phyloP scores from a whole-genome alignment of 495 filamentous ascomycete genomes.

The Poronia punctata region DNA sequence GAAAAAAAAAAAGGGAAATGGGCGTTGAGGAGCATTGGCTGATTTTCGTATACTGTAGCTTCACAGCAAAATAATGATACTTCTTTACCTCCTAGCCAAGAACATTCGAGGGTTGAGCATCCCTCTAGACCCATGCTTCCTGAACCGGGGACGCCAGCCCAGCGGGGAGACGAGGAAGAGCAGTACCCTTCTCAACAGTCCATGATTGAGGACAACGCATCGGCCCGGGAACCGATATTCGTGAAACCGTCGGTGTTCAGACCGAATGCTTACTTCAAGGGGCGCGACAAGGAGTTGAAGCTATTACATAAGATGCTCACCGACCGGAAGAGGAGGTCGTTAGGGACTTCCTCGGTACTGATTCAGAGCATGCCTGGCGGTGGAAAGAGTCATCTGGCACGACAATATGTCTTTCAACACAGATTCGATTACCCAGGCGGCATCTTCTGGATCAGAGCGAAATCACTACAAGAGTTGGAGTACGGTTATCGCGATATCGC shows the following conservation, averaged over 20 bases:
- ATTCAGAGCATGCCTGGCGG: constrained; percentile 69
- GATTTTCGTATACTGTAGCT: constrained; percentile 27
- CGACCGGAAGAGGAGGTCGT: constrained; percentile 52
- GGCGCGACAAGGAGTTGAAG: constrained; percentile 63
- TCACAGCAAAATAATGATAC: constrained; percentile 32
- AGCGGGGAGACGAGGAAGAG: constrained; percentile 21
- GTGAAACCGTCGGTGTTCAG: constrained; percentile 71
- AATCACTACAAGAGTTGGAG: constrained; percentile 53
- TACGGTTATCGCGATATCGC: constrained; percentile 73
- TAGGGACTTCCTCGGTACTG: constrained; percentile 61
- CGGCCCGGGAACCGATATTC: constrained; percentile 41
- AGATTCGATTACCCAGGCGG: constrained; percentile 62
- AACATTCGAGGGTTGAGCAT: constrained; percentile 20
- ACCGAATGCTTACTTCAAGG: constrained; percentile 69
- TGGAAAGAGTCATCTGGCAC: constrained; percentile 76
- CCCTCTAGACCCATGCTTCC: constrained; percentile 24
- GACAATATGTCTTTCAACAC: constrained; percentile 70
- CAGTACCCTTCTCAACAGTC: constrained; percentile 23
- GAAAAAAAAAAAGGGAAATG: constrained; percentile 19
- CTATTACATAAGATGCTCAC: constrained; percentile 60
- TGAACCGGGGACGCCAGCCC: constrained; percentile 15
- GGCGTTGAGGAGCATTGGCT: constrained; percentile 23
- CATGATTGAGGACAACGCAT: constrained; percentile 20
- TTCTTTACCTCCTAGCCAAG: constrained; percentile 22
- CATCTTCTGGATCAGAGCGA: constrained; percentile 74